Conservation (phyloP, 2,329 filamentous ascomycete species). For the Talaromyces sp. region DNA sequence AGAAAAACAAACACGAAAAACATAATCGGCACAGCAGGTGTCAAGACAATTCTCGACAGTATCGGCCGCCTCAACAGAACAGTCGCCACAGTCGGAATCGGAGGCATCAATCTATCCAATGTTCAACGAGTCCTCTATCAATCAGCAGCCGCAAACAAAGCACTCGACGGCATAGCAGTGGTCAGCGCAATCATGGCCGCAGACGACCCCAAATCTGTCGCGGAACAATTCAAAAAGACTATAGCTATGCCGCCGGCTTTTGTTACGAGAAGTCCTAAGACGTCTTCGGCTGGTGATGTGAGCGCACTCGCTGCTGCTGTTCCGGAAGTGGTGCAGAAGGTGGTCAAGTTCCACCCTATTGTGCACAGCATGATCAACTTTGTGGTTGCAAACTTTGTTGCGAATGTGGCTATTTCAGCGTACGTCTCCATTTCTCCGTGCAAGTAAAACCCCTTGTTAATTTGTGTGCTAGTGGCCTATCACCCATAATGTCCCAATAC, state of each 20-base stretch:
- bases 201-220: conserved; percentile 62
- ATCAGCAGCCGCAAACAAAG: conserved; percentile 56
- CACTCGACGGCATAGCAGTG: conserved; percentile 77
- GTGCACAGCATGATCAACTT: conserved; percentile 98
- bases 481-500: conserved; percentile 92
- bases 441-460: background rate
- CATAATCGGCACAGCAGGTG: conserved; percentile 72
- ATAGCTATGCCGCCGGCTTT: conserved; percentile 37
- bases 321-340: conserved; percentile 55
- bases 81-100: conserved; percentile 72
- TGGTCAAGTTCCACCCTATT: conserved; percentile 67
- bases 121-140: conserved; percentile 72
- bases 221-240: conserved; percentile 61
- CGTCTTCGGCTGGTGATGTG: conserved; percentile 27
- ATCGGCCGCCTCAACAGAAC: conserved; percentile 51
- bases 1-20: conserved; percentile 85
- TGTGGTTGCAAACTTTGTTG: conserved; percentile 92
- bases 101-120: conserved; percentile 79
- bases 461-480: conserved; percentile 60
- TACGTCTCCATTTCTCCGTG: conserved; percentile 26
- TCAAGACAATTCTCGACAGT: conserved; percentile 63
- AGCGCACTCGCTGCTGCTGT: conserved; percentile 39
- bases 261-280: conserved; percentile 27
- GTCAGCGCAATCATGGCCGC: conserved; percentile 86
- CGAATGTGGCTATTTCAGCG: conserved; percentile 81